Percentiles rank a stretch among this genome's conserved stretches.
phyloP scores from a whole-genome alignment of 176 grass and related monocot genomes.

The Echinochloa phyllopogon region DNA sequence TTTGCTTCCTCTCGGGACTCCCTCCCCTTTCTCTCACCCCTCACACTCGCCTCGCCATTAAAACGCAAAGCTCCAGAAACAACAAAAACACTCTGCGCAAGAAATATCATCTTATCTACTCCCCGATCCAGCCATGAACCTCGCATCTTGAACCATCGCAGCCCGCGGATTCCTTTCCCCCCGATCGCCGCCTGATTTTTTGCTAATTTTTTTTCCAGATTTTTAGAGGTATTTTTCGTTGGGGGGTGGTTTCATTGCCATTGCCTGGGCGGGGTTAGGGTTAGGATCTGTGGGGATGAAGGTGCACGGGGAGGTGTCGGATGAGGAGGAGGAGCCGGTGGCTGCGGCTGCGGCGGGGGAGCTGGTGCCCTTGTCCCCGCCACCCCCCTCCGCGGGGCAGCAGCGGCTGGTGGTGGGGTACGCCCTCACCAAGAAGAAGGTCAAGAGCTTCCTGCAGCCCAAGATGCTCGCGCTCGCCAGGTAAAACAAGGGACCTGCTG shows the following conservation, averaged over 20 bases:
- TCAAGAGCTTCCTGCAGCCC: slow-evolving; percentile 94
- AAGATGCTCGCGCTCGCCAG: slow-evolving; percentile 76
- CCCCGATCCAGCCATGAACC: background rate
- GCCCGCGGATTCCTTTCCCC: slow-evolving; percentile 12
- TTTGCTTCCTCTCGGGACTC: background rate
- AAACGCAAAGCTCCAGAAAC: slow-evolving; percentile 30
- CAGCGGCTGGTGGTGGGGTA: slow-evolving; percentile 75
- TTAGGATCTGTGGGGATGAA: slow-evolving; percentile 63
- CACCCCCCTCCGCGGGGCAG: slow-evolving; percentile 24
- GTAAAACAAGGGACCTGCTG: slow-evolving; percentile 50
- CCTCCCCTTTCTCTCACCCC: background rate
- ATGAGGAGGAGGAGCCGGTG: slow-evolving; percentile 28
- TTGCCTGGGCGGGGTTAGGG: slow-evolving; percentile 26
- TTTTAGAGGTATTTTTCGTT: slow-evolving; percentile 21
- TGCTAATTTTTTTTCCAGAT: slow-evolving; percentile 17
- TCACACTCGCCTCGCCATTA: slow-evolving; percentile 40
- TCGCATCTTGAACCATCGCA: background rate
- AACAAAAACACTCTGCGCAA: background rate
- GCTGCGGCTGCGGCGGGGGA: slow-evolving; percentile 2
- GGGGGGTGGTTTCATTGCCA: slow-evolving; percentile 26
- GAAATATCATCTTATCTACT: background rate
- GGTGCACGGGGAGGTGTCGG: slow-evolving; percentile 51
- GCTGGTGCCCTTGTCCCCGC: slow-evolving; percentile 6
- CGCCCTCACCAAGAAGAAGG: slow-evolving; percentile 95
- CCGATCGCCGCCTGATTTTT: background rate